Evolutionary conservation across 495 filamentous ascomycete genomes (phyloP).

Genomic region (Viridothelium virens): DNA sequence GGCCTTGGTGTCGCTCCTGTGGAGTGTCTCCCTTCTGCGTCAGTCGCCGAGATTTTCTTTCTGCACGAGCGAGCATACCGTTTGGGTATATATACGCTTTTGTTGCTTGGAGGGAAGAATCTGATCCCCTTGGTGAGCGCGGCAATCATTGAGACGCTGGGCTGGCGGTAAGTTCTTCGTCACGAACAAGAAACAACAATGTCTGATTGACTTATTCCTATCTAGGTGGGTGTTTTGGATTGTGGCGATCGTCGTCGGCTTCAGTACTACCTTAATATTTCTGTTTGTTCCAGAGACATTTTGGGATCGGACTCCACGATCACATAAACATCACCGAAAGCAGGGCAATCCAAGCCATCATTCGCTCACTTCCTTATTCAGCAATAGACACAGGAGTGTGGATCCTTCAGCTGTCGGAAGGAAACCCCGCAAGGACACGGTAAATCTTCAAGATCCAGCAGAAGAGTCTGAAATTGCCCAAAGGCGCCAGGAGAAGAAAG

Average conservation of each 20-base stretch:
- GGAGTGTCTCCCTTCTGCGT: constrained; percentile 91
- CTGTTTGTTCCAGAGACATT: constrained; percentile 94
- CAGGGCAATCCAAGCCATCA: not conserved
- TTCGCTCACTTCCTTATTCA: not conserved
- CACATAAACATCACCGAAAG: constrained; percentile 38
- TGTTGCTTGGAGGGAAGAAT: constrained; percentile 89
- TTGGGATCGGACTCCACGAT: constrained; percentile 78
- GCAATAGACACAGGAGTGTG: not conserved
- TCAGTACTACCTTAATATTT: constrained; percentile 66
- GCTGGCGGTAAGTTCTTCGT: constrained; percentile 95
- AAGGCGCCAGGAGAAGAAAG: constrained; percentile 15
- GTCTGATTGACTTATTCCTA: constrained; percentile 31
- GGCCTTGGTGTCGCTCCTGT: constrained; percentile 83
- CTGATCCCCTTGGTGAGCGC: constrained; percentile 82
- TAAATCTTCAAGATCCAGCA: not conserved
- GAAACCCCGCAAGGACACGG: not conserved
- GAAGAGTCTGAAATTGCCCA: constrained; percentile 12
- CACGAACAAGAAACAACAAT: constrained; percentile 35
- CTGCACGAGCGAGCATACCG: constrained; percentile 90
- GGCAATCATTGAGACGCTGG: constrained; percentile 65
- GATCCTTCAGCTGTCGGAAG: constrained; percentile 7
- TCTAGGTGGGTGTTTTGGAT: constrained; percentile 44
- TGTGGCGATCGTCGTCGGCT: constrained; percentile 74
- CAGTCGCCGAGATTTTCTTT: constrained; percentile 95
- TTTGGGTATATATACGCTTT: constrained; percentile 88